Evolutionary conservation across 1,284 basidiomycete genomes (phyloP).

Genomic region (Ceratobasidium sp.): DNA sequence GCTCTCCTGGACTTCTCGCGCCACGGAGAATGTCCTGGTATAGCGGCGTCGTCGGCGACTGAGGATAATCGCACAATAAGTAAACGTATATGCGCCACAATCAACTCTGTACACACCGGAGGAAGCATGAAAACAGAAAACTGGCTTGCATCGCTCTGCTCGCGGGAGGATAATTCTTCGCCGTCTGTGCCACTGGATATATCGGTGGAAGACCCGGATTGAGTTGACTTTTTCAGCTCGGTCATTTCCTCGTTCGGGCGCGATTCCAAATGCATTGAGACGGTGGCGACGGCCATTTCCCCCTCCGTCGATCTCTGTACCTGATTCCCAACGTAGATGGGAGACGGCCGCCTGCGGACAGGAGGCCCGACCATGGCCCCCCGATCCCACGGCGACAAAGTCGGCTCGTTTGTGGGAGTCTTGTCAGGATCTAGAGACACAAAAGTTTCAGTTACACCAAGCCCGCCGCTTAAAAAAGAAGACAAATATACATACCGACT

Average conservation of each 20-base stretch:
- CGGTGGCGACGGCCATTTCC: constrained; percentile 9
- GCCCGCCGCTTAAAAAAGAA: not conserved
- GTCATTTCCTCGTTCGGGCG: constrained; percentile 4
- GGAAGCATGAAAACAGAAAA: constrained; percentile 30
- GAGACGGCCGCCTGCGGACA: constrained; percentile 17
- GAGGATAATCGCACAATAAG: not conserved
- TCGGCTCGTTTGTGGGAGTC: constrained; percentile 15
- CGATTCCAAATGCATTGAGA: no score
- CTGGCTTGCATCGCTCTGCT: constrained; percentile 10
- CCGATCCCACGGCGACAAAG: not conserved
- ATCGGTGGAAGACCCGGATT: not conserved
- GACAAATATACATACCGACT: not conserved
- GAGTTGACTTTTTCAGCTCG: not conserved
- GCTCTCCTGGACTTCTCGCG: no score
- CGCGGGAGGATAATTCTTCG: not conserved
- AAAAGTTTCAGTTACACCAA: not conserved
- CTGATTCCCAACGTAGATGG: constrained; percentile 36
- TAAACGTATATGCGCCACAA: constrained; percentile 1
- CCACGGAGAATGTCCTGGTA: not conserved
- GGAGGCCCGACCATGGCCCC: not conserved
- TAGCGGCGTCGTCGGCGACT: constrained; percentile 12
- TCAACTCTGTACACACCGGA: constrained; percentile 17
- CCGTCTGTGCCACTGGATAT: not conserved
- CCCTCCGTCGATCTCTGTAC: constrained; percentile 2
- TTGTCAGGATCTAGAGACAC: not conserved